Conservation (phyloP, 2,329 filamentous ascomycete genomes). For the Fusarium nodosum region DNA sequence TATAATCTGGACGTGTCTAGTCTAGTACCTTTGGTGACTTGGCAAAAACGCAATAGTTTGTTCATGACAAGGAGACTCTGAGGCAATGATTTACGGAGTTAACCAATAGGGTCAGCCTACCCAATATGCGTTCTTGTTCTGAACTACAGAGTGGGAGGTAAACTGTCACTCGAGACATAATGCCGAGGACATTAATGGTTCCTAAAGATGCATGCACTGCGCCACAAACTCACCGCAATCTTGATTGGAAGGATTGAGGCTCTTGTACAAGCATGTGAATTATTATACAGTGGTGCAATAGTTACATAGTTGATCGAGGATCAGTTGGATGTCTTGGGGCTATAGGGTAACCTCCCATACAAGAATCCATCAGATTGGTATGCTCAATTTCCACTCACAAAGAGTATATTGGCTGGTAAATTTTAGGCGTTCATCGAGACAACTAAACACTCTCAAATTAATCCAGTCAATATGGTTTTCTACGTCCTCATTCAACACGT, state of each 20-base stretch:
- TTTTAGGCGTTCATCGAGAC: no score
- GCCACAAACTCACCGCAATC: not conserved
- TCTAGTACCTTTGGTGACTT: not conserved
- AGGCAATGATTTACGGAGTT: not conserved
- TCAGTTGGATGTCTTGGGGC: not conserved
- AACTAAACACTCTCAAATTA: no score
- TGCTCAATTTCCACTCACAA: not conserved
- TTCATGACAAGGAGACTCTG: not conserved
- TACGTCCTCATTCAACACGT: no score
- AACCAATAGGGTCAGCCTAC: not conserved
- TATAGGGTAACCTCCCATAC: not conserved
- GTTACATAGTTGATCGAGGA: not conserved
- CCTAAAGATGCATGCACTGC: not conserved
- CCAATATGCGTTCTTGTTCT: no score
- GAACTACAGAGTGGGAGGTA: not conserved
- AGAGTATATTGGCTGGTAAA: not conserved
- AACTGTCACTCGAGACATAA: not conserved
- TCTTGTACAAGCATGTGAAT: not conserved
- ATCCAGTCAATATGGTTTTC: no score
- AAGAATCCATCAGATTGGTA: not conserved
- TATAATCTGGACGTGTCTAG: not conserved
- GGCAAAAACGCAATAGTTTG: not conserved
- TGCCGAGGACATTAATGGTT: not conserved
- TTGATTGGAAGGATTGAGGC: not conserved
- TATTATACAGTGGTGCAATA: not conserved